Percentiles rank a stretch among this genome's conserved stretches.
Conservation (phyloP, 2,329 filamentous ascomycete species). For the Fusarium sp. region DNA sequence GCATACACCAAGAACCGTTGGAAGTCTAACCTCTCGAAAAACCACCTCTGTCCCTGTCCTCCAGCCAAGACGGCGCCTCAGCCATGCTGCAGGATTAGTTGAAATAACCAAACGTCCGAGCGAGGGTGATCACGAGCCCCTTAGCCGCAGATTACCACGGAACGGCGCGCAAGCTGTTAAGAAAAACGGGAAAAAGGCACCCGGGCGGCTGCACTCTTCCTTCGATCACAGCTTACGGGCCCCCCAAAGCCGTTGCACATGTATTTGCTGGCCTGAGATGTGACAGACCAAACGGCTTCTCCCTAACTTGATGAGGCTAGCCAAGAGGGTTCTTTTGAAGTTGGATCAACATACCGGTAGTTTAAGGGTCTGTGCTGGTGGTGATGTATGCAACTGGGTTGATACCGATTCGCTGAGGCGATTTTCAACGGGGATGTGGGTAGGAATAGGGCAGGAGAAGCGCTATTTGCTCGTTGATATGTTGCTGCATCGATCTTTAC, state of each 20-base stretch:
- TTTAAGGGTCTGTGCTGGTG: conserved; percentile 14
- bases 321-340: conserved; percentile 17
- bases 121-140: not conserved
- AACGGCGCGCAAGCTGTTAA: conserved; percentile 15
- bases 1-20: not conserved
- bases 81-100: conserved; percentile 13
- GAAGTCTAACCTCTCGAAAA: not conserved
- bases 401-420: conserved; percentile 23
- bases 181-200: not conserved
- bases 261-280: not conserved
- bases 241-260: conserved; percentile 11
- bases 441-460: not conserved
- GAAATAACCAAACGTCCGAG: conserved; percentile 6
- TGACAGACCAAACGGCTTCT: conserved; percentile 1
- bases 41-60: not conserved
- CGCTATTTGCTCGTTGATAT: not conserved
- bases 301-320: conserved; percentile 21
- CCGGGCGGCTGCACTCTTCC: not conserved
- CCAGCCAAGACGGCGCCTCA: not conserved
- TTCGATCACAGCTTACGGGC: not conserved
- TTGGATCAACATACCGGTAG: conserved; percentile 3
- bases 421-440: not conserved
- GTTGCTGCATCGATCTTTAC: not conserved
- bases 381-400: not conserved
- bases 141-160: conserved; percentile 11